phyloP scores from a whole-genome alignment of 768 basidiomycete genomes.

The Boletus rubroflammeus region DNA sequence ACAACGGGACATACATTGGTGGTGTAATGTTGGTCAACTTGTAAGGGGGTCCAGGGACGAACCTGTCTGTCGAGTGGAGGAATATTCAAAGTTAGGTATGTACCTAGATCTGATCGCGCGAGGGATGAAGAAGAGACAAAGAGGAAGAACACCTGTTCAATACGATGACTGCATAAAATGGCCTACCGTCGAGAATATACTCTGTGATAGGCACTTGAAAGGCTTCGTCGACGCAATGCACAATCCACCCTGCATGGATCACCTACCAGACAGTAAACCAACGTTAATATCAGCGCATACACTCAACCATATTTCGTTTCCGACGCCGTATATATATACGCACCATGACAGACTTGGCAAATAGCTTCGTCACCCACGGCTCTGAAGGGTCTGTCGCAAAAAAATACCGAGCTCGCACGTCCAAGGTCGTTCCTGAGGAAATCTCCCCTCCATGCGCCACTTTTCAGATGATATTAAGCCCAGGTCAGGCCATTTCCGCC shows the following conservation, averaged over 20 bases:
- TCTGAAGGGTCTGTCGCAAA: slow-evolving; percentile 28
- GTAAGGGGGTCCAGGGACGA: slow-evolving; percentile 19
- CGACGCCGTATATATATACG: slow-evolving; percentile 13
- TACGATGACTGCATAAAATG: neutral
- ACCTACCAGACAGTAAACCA: slow-evolving; percentile 14
- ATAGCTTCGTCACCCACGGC: slow-evolving; percentile 25
- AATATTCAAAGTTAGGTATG: slow-evolving; percentile 4
- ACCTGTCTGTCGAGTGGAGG: slow-evolving; percentile 11
- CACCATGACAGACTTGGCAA: slow-evolving; percentile 29
- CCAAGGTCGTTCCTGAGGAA: slow-evolving; percentile 8
- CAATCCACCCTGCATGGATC: slow-evolving; percentile 31
- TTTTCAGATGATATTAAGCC: slow-evolving; percentile 1
- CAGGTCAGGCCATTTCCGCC: neutral
- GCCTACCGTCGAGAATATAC: slow-evolving; percentile 32
- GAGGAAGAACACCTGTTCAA: no score
- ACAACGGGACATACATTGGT: neutral
- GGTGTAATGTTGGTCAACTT: neutral
- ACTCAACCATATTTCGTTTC: neutral
- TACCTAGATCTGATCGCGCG: neutral
- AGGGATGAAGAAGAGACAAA: neutral
- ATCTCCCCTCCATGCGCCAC: slow-evolving; percentile 25
- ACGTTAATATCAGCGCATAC: slow-evolving; percentile 4
- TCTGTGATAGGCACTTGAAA: slow-evolving; percentile 27
- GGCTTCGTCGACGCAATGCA: slow-evolving; percentile 24
- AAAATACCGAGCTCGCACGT: slow-evolving; percentile 25